Evolutionary conservation across 768 basidiomycete genomes (phyloP).

Genomic region (Suillus lakei): DNA sequence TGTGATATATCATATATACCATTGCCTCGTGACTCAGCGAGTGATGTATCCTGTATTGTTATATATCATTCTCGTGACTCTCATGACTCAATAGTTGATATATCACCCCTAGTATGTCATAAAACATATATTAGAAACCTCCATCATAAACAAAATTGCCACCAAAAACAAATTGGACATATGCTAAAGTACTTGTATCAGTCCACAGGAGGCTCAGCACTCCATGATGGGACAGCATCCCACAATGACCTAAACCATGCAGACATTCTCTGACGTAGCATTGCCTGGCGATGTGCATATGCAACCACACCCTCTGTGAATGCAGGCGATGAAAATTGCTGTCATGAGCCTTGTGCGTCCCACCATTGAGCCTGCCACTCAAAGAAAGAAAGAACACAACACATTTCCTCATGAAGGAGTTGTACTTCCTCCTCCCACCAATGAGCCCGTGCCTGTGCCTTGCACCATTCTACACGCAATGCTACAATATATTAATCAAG

Average conservation of each 20-base stretch:
- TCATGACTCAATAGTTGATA: no score
- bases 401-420: not conserved
- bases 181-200: no score
- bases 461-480: not conserved
- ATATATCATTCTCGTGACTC: no score
- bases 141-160: not conserved
- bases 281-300: conserved; percentile 3
- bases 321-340: not conserved
- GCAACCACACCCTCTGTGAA: not conserved
- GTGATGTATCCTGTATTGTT: no score
- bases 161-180: not conserved
- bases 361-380: conserved; percentile 8
- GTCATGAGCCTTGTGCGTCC: not conserved
- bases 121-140: not conserved
- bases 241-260: not conserved
- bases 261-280: not conserved
- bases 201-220: not conserved
- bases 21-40: no score
- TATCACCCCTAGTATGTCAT: not conserved
- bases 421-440: conserved; percentile 4
- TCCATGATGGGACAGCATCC: not conserved
- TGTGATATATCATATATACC: no score
- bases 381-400: not conserved
- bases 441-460: not conserved
- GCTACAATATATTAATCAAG: not conserved